Evolutionary conservation across 345 rosid species (phyloP).

Genomic region (Brassica incana): DNA sequence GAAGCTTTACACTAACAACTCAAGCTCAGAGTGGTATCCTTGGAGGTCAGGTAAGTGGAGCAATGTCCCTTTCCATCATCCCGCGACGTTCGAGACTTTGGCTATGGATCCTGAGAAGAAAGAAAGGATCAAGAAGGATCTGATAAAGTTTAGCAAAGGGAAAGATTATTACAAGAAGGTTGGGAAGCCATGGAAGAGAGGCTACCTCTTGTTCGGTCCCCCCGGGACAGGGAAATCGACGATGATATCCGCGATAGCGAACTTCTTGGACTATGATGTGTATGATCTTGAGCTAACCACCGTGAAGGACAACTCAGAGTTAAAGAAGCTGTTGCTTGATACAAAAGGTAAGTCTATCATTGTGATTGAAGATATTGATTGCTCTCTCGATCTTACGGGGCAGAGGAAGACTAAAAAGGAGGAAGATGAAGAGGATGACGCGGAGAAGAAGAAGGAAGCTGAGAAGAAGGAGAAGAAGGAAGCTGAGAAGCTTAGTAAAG

Average conservation of each 20-base stretch:
- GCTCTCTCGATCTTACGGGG: not conserved
- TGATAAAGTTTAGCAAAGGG: not conserved
- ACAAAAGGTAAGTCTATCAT: not conserved
- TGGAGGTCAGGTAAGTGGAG: not conserved
- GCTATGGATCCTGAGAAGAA: slow-evolving; percentile 1
- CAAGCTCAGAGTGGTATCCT: not conserved
- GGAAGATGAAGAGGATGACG: not conserved
- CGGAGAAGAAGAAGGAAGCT: not conserved
- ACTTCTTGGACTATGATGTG: not conserved
- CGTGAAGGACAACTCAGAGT: not conserved
- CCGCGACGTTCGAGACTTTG: not conserved
- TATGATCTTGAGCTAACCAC: slow-evolving; percentile 1
- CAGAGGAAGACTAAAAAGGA: not conserved
- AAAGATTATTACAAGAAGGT: not conserved
- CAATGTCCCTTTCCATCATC: not conserved
- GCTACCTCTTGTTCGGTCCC: not conserved
- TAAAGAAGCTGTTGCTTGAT: not conserved
- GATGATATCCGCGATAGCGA: not conserved
- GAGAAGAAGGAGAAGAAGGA: not conserved
- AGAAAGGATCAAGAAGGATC: slow-evolving; percentile 1
- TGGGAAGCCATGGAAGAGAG: not conserved
- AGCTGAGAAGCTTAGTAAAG: not conserved
- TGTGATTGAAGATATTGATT: not conserved
- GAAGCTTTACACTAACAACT: not conserved
- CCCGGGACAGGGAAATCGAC: not conserved